A percentile compares a stretch with the other conserved stretches of the same genome.
Evolutionary conservation across 106 monocot genomes (phyloP).

Genomic region (Hemerocallis citrina): DNA sequence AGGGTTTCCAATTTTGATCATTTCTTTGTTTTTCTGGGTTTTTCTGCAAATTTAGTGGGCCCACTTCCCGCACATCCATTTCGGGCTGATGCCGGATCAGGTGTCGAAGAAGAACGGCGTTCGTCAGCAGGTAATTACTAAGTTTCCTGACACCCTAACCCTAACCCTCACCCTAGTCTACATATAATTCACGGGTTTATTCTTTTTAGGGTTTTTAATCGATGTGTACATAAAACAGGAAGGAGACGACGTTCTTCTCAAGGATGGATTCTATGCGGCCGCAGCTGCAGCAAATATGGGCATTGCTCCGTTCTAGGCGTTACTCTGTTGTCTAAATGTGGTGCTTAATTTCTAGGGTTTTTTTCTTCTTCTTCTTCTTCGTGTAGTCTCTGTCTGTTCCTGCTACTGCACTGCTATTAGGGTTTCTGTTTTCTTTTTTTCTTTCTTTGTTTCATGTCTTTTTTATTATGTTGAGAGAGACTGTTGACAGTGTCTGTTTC

Average conservation of each 20-base stretch:
- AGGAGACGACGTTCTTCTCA: conserved; percentile 57
- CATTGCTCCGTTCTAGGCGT: conserved; percentile 58
- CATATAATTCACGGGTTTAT: conserved; percentile 5
- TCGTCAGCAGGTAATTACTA: conserved; percentile 58
- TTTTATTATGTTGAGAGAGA: background rate
- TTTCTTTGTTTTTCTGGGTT: background rate
- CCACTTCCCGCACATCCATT: conserved; percentile 98
- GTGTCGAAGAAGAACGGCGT: conserved; percentile 65
- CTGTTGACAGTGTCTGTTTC: conserved; percentile 7
- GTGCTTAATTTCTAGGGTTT: background rate
- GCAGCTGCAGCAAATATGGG: conserved; percentile 54
- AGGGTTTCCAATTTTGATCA: background rate
- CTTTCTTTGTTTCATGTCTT: background rate
- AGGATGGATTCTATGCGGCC: conserved; percentile 80
- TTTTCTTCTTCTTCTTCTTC: too few relatives aligned
- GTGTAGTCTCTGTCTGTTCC: background rate
- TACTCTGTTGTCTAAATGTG: too few relatives aligned
- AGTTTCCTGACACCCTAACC: background rate
- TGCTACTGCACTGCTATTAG: background rate
- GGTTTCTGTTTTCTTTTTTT: background rate
- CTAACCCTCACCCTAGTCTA: background rate
- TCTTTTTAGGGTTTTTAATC: conserved; percentile 7
- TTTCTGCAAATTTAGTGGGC: conserved; percentile 72
- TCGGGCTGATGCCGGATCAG: conserved; percentile 92
- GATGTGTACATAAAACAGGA: conserved; percentile 20